A percentile compares a stretch with the other conserved stretches of the same genome.
Conservation (phyloP, 148 eudicot species). For the Camellia sinensis region DNA sequence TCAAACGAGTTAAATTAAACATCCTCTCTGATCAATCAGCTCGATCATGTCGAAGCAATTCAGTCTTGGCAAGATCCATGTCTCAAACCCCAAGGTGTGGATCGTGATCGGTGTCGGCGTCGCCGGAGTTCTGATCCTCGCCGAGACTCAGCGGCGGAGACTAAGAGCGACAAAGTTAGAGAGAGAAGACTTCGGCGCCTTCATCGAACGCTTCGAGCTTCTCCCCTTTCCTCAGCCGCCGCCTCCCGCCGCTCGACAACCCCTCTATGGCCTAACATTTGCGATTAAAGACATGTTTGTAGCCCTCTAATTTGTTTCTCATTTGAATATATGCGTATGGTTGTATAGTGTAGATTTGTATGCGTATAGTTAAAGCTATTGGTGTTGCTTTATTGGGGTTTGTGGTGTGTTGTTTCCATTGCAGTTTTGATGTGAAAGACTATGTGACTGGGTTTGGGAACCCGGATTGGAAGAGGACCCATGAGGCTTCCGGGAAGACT, state of each 20-base stretch:
- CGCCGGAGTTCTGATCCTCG: constrained; percentile 56
- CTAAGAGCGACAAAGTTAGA: constrained; percentile 26
- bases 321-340: background rate
- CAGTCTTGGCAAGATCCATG: constrained; percentile 20
- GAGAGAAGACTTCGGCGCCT: constrained; percentile 68
- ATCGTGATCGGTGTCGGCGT: constrained; percentile 65
- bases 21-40: constrained; percentile 8
- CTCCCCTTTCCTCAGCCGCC: constrained; percentile 77
- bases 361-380: background rate
- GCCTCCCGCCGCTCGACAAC: constrained; percentile 72
- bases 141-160: constrained; percentile 48
- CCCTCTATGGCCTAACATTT: constrained; percentile 55
- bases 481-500: constrained; percentile 58
- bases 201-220: constrained; percentile 62
- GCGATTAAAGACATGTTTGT: constrained; percentile 71
- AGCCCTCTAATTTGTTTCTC: background rate
- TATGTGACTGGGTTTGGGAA: constrained; percentile 74
- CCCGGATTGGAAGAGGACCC: constrained; percentile 78
- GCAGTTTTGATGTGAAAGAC: constrained; percentile 76
- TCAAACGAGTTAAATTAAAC: background rate
- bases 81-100: constrained; percentile 66
- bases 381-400: background rate
- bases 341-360: background rate
- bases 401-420: background rate
- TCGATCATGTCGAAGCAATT: constrained; percentile 28